Conservation (phyloP, 805 yeast species). For the Citeromyces nyonsensis region DNA sequence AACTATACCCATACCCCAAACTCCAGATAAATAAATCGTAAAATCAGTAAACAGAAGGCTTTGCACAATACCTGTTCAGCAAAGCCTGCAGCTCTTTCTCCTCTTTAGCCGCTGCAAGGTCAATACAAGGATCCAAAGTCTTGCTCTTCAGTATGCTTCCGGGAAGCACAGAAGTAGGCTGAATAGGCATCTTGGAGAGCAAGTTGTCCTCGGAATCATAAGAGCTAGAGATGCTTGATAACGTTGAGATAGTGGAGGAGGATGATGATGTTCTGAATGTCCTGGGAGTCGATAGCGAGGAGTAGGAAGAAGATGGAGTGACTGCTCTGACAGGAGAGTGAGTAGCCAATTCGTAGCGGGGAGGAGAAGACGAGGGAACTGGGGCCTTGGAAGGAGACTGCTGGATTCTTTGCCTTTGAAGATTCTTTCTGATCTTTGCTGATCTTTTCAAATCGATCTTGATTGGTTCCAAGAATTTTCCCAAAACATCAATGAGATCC, state of each 20-base stretch:
- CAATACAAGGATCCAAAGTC: too few species aligned
- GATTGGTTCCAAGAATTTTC: conserved; percentile 35
- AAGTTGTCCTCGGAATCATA: neutral
- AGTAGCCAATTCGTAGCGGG: neutral
- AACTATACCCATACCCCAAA: too few species aligned
- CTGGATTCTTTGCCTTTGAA: conserved; percentile 1
- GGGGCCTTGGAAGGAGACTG: neutral
- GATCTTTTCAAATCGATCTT: conserved; percentile 18
- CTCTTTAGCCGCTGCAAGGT: too few species aligned
- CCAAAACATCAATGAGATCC: conserved; percentile 25
- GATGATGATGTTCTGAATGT: neutral
- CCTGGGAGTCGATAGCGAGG: conserved; percentile 1
- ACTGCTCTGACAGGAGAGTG: too few species aligned
- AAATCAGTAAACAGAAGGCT: too few species aligned
- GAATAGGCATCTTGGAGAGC: neutral
- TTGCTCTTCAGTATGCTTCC: neutral
- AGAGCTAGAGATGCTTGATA: neutral
- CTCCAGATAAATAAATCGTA: too few species aligned
- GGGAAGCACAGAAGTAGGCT: neutral
- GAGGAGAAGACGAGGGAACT: neutral
- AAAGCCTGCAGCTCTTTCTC: conserved; percentile 15
- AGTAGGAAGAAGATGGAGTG: conserved; percentile 1
- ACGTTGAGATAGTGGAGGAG: neutral
- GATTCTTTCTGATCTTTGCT: conserved; percentile 10
- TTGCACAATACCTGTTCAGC: conserved; percentile 18